These are phyloP conservation scores for Hypoxylon sp. DNA, from an alignment of 2,329 filamentous ascomycete genomes.

Conservation along the genomic window DNA sequence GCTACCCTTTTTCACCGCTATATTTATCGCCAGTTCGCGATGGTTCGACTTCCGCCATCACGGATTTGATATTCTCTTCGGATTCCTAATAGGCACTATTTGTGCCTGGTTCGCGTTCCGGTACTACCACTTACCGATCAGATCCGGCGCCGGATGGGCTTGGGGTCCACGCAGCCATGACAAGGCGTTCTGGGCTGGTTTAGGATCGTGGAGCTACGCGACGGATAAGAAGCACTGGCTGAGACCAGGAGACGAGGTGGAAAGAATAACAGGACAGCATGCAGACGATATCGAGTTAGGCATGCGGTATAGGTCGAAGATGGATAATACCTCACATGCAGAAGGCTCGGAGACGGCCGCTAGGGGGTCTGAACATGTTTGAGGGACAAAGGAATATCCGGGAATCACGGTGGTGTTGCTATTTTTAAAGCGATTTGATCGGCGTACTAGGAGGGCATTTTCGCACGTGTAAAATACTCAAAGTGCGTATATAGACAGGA, in stretches of 20 bases:
- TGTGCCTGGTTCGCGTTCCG: conserved; percentile 82
- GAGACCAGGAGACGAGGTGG: conserved; percentile 43
- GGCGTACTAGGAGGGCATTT: conserved; percentile 27
- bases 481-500: conserved; percentile 24
- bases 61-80: conserved; percentile 91
- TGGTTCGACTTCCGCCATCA: conserved; percentile 93
- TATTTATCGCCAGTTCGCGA: conserved; percentile 87
- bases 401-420: conserved; percentile 12
- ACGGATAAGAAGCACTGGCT: conserved; percentile 59
- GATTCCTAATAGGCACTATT: conserved; percentile 81
- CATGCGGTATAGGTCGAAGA: conserved; percentile 46
- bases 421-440: conserved; percentile 21
- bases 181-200: conserved; percentile 83
- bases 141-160: conserved; percentile 86
- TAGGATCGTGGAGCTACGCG: conserved; percentile 73
- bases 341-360: conserved; percentile 20
- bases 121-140: conserved; percentile 87
- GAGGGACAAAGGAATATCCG: not conserved
- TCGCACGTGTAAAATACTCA: conserved; percentile 24
- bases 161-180: conserved; percentile 84
- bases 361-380: conserved; percentile 24
- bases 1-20: conserved; percentile 79
- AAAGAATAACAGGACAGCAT: conserved; percentile 40
- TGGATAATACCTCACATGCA: conserved; percentile 24
- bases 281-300: conserved; percentile 52